Evolutionary conservation across 2,329 filamentous ascomycete species (phyloP), one percentile per base, ranked within the genome.

Genomic region (Fusarium sp.): DNA sequence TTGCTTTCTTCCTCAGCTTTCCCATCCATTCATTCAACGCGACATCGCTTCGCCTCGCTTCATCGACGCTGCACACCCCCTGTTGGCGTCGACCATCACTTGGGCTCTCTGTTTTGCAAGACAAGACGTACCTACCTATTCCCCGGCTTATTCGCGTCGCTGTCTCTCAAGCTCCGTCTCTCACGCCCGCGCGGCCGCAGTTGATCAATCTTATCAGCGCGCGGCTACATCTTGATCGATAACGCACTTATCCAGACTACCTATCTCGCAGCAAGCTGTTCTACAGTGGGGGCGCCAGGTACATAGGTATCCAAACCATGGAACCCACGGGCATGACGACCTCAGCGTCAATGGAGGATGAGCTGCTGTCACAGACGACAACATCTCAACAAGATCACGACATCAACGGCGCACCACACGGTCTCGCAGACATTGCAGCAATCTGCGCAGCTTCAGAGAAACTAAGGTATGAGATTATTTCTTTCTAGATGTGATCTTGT

Each of bases 361-460:
- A 40, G 81, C 83, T 38, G 79, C 80, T 38, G 79, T 80, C 11
- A 78, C 85, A 46, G 87, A 90, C 49, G 70, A 82, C 85, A 20
- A 85, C 87, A 67, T 87, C 87, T 33, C 83, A 85, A 73, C 86
- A 86, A 24, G 85, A 83, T 74, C 87, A 87, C 35, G 85, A 85
- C 4, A 87, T 87, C 5, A 85, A 86, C 2, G 82, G 84, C 22
- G 83, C 82, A 20, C 85, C 85, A 17, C 78, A 84, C 33, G 77
- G 49, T 14, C 49, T 53, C 7, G 49, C 49, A 53, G 49, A 53
- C 27, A 53, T 53, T 53, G 49, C 49, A 20, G 49, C 49, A 53
- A 53, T 53, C 29, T 53, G 49, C 17, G 49, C 49, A 29, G 49
- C 49, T 31, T 53, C 49, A 6, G 49, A 53, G 27, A 53, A 87